Evolutionary conservation across 352 stramenopile genomes (phyloP).

Genomic region (Aphanomyces cochlioides): DNA sequence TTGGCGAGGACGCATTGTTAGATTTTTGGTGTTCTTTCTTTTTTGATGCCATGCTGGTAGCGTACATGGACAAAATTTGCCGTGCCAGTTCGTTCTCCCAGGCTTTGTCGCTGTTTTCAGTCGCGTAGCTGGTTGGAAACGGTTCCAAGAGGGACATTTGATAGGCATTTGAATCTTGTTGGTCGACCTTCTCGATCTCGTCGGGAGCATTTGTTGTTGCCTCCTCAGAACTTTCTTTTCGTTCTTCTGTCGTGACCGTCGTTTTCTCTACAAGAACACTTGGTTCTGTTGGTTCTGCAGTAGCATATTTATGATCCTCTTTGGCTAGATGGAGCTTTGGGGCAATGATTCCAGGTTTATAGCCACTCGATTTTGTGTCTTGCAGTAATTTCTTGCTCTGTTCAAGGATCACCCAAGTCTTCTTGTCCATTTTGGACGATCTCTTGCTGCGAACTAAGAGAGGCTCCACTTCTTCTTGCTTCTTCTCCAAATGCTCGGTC

Average conservation of each 20-base stretch:
- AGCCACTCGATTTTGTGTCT: not conserved
- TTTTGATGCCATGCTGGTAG: constrained; percentile 66
- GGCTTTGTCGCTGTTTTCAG: constrained; percentile 64
- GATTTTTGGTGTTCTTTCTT: constrained; percentile 30
- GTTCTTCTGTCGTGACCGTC: not conserved
- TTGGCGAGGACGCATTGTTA: constrained; percentile 1
- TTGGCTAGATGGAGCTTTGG: constrained; percentile 12
- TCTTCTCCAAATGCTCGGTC: not conserved
- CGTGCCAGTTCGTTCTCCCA: constrained; percentile 90
- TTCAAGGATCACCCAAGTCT: constrained; percentile 24
- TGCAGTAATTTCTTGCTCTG: constrained; percentile 21
- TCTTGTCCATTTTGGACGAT: constrained; percentile 24
- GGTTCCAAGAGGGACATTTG: constrained; percentile 58
- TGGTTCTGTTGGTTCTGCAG: not conserved
- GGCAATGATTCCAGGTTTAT: constrained; percentile 10
- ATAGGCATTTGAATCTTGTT: constrained; percentile 28
- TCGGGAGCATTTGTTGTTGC: not conserved
- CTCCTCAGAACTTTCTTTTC: not conserved
- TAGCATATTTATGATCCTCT: not conserved
- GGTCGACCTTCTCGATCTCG: not conserved
- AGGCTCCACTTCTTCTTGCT: not conserved
- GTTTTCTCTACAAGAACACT: too few species aligned
- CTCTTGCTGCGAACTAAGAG: not conserved
- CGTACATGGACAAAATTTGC: constrained; percentile 87
- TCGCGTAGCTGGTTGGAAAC: constrained; percentile 45